Conservation (phyloP, 2,329 filamentous ascomycete genomes). For the Cladobotryum protrusum region DNA sequence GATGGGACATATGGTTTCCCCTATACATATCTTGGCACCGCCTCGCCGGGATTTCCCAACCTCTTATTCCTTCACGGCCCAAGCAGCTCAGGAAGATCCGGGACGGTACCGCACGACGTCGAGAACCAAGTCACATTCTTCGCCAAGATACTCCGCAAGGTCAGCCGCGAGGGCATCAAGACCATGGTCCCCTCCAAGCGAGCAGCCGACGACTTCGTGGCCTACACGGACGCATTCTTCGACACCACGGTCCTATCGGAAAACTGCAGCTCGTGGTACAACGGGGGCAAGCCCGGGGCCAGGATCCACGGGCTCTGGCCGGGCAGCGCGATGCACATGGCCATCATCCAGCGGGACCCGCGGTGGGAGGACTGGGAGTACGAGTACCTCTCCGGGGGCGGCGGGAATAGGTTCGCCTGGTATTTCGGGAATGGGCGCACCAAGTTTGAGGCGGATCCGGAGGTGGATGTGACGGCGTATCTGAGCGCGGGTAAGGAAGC, state of each 20-base stretch:
- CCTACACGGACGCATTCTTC: conserved; percentile 53
- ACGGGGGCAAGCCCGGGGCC: conserved; percentile 55
- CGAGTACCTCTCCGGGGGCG: conserved; percentile 36
- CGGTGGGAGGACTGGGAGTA: conserved; percentile 53
- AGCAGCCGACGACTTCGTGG: conserved; percentile 59
- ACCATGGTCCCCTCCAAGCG: conserved; percentile 49
- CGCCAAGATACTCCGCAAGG: conserved; percentile 62
- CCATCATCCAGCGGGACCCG: conserved; percentile 49
- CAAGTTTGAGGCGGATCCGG: conserved; percentile 47
- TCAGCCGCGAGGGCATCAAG: conserved; percentile 58
- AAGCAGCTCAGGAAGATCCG: conserved; percentile 52
- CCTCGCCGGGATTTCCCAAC: conserved; percentile 61
- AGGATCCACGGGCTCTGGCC: conserved; percentile 66
- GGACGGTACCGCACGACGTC: conserved; percentile 60
- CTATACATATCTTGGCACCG: conserved; percentile 60
- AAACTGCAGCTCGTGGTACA: conserved; percentile 67
- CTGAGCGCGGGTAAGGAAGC: conserved; percentile 49
- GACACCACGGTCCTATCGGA: conserved; percentile 49
- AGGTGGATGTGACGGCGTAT: conserved; percentile 59
- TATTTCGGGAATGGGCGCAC: conserved; percentile 65
- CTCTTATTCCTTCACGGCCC: conserved; percentile 59
- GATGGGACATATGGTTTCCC: conserved; percentile 55
- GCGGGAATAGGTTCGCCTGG: conserved; percentile 50
- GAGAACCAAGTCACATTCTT: conserved; percentile 62
- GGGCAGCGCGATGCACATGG: conserved; percentile 57